Evolutionary conservation across 2,329 filamentous ascomycete species (phyloP).

Genomic region (Davidsoniella neocaledoniae): DNA sequence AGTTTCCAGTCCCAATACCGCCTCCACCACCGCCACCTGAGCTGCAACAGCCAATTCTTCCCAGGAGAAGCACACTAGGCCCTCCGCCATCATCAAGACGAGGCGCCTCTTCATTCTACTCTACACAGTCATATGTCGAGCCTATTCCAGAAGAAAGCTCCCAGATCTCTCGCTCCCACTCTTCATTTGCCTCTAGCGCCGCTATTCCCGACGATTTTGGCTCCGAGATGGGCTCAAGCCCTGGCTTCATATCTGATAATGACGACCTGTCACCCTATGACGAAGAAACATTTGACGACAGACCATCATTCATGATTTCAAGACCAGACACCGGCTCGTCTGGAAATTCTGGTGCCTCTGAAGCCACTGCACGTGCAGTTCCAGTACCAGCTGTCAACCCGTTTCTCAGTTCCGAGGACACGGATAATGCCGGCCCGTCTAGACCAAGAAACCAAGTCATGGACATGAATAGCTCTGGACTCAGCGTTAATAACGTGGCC

Average conservation of each 20-base stretch:
- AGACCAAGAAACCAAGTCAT: background rate
- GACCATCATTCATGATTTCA: constrained; percentile 8
- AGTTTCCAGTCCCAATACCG: constrained; percentile 28
- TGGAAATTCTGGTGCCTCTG: constrained; percentile 3
- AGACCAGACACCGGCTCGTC: background rate
- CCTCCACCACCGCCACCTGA: constrained; percentile 14
- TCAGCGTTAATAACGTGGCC: background rate
- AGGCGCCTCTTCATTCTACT: constrained; percentile 48
- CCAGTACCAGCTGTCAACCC: constrained; percentile 5
- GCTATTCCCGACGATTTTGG: constrained; percentile 56
- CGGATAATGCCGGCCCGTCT: constrained; percentile 1
- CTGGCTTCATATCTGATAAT: constrained; percentile 8
- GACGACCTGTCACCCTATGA: constrained; percentile 4
- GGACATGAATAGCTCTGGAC: background rate
- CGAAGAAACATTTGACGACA: constrained; percentile 1
- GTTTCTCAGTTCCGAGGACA: constrained; percentile 3
- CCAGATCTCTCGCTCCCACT: constrained; percentile 33
- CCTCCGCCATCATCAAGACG: constrained; percentile 44
- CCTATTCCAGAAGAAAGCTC: constrained; percentile 60
- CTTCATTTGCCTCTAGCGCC: constrained; percentile 54
- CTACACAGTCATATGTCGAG: constrained; percentile 49
- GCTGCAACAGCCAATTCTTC: constrained; percentile 17
- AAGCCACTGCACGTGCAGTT: background rate
- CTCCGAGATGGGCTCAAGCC: constrained; percentile 5
- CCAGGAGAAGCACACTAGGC: constrained; percentile 37